Evolutionary conservation across 78 protist genomes (phyloP).

Genomic region (Tieghemostelium lacteum): DNA sequence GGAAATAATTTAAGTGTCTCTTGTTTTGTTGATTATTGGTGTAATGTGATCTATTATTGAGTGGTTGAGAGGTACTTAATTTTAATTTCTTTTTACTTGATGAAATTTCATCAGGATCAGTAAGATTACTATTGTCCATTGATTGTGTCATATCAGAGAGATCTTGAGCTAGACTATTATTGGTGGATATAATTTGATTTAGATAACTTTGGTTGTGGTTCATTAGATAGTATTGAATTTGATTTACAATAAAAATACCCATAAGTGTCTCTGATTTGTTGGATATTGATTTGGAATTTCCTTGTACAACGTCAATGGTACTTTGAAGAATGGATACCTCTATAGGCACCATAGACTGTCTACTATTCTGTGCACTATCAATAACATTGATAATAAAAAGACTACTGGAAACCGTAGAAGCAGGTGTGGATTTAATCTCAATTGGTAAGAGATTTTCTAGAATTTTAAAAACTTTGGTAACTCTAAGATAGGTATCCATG

Average conservation of each 20-base stretch:
- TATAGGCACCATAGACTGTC: constrained; percentile 45
- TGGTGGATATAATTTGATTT: no score
- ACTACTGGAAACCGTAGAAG: constrained; percentile 1
- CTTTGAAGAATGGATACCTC: constrained; percentile 36
- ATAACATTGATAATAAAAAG: constrained; percentile 29
- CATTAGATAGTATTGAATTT: constrained; percentile 9
- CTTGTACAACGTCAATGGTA: constrained; percentile 39
- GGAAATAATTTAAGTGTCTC: no score
- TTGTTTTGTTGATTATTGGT: no score
- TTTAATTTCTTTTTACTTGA: no score
- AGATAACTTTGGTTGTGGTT: neutral
- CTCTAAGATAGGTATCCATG: constrained; percentile 52
- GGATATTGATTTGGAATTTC: constrained; percentile 26
- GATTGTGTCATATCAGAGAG: no score
- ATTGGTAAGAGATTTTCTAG: constrained; percentile 37
- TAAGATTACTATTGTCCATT: no score
- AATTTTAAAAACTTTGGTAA: constrained; percentile 17
- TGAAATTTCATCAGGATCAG: no score
- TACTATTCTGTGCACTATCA: constrained; percentile 6
- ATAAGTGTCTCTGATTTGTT: constrained; percentile 25
- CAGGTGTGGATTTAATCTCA: constrained; percentile 27
- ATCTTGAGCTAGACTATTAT: no score
- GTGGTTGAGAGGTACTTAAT: no score
- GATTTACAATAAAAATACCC: constrained; percentile 33
- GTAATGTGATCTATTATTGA: no score